Evolutionary conservation across 129 eudicot genomes (phyloP), one percentile per base, ranked within the genome.

Genomic region (Erigeron canadensis): DNA sequence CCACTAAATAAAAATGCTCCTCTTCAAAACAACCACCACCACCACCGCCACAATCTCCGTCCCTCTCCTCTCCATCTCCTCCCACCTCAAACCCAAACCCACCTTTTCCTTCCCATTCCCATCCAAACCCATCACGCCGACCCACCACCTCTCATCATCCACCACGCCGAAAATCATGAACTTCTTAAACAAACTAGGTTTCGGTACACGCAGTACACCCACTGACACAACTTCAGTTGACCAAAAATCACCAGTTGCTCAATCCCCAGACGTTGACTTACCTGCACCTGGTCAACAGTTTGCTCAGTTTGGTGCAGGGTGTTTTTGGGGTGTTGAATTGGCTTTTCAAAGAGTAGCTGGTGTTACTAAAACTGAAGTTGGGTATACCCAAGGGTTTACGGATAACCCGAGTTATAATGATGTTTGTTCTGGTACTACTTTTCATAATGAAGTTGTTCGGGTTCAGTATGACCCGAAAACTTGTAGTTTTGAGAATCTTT

Each of bases 221-320:
- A 58, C 85, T 43, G 85, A 75, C 4, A 8, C 66, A 23, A 16
- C 86, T 4, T 68, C 91, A 50, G 50, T 51, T 47, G 80, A 78
- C 77, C 82, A 67, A n/a, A n/a, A n/a, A 21, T 75, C 87, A 39
- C 61, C 95, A 0, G 79, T 86, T 6, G 84, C 97, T 2, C 91
- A 82, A 71, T 80, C 88, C 15, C 94, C 96, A 64, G 97, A 91
- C 79, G 89, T 74, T 38, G 96, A 91, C 44, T 10, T 75, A 12
- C 94, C 96, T 1, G 86, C 96, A 0, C 89, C 96, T 6, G 96
- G 96, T 8, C 90, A 84, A 58, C 83, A 84, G 58, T 86, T 91
- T 74, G 94, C 89, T 1, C 91, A 88, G 71, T 91, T 91, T 73
- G 97, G 97, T 6, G 96, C 94, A 8, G 97, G 96, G 4, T 91